Evolutionary conservation across 257 asterid genomes (phyloP).

Genomic region (Solanum dulcamara): DNA sequence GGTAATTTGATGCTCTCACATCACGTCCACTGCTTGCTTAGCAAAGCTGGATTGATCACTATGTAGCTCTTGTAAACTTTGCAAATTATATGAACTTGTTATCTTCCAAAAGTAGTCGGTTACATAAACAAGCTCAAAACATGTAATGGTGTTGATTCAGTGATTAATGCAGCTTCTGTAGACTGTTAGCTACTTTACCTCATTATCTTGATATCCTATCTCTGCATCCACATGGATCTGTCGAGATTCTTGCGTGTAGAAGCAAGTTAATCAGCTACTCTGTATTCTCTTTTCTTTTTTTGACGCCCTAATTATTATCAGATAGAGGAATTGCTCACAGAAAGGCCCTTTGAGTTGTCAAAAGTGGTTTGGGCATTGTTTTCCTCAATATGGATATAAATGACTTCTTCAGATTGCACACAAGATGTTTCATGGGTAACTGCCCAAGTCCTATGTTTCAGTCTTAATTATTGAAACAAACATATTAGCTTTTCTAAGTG

Average conservation of each 20-base stretch:
- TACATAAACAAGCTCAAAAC: not conserved
- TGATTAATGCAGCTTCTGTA: not conserved
- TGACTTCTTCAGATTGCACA: not conserved
- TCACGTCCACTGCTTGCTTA: not conserved
- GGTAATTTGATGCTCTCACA: not conserved
- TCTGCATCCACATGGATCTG: not conserved
- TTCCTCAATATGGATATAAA: not conserved
- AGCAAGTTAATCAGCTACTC: not conserved
- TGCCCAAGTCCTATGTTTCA: not conserved
- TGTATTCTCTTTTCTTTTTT: not conserved
- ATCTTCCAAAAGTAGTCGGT: not conserved
- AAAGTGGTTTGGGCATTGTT: not conserved
- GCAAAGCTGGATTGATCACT: not conserved
- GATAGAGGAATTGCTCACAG: not conserved
- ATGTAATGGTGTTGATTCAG: not conserved
- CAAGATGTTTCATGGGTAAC: not conserved
- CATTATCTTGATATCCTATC: not conserved
- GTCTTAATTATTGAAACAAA: not conserved
- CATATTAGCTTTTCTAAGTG: not conserved
- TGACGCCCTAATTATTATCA: not conserved
- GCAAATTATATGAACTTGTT: not conserved
- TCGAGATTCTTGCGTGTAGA: not conserved
- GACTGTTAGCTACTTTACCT: not conserved
- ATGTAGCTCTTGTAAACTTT: not conserved
- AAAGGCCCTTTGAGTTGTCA: not conserved